Evolutionary conservation across 768 basidiomycete species (phyloP).

Genomic region (Pisolithus marmoratus): DNA sequence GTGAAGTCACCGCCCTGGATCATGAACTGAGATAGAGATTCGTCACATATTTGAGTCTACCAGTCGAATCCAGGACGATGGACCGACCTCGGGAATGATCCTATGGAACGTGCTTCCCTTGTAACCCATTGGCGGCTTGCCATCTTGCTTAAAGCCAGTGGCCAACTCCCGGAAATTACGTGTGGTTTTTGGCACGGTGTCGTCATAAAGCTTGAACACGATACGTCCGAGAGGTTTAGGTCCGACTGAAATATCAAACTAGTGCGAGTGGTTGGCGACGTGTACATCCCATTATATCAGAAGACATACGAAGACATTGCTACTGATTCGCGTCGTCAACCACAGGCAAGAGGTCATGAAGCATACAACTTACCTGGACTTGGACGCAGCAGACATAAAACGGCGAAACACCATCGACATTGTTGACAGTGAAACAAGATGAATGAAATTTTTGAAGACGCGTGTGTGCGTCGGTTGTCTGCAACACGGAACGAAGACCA

Average conservation of each 20-base stretch:
- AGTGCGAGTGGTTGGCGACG: not conserved
- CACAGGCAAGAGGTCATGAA: not conserved
- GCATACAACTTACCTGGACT: constrained; percentile 13
- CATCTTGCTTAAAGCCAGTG: constrained; percentile 35
- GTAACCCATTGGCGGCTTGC: constrained; percentile 64
- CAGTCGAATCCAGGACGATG: not conserved
- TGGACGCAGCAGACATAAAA: constrained; percentile 45
- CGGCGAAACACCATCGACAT: constrained; percentile 50
- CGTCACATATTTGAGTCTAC: not conserved
- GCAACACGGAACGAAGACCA: no score
- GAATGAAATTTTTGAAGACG: not conserved
- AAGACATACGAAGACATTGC: constrained; percentile 29
- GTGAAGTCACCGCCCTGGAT: constrained; percentile 88
- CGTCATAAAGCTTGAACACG: constrained; percentile 79
- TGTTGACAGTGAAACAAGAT: constrained; percentile 8
- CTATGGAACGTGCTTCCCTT: constrained; percentile 65
- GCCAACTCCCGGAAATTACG: constrained; percentile 79
- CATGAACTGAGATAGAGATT: constrained; percentile 56
- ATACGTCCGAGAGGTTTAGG: constrained; percentile 59
- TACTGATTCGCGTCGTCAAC: constrained; percentile 3
- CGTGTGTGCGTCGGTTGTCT: not conserved
- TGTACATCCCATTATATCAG: constrained; percentile 3
- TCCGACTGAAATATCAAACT: constrained; percentile 68
- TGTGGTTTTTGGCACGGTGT: constrained; percentile 75
- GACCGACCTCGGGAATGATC: constrained; percentile 56